Conservation (phyloP, 306 rosid species). For the Crataegus laevigata region DNA sequence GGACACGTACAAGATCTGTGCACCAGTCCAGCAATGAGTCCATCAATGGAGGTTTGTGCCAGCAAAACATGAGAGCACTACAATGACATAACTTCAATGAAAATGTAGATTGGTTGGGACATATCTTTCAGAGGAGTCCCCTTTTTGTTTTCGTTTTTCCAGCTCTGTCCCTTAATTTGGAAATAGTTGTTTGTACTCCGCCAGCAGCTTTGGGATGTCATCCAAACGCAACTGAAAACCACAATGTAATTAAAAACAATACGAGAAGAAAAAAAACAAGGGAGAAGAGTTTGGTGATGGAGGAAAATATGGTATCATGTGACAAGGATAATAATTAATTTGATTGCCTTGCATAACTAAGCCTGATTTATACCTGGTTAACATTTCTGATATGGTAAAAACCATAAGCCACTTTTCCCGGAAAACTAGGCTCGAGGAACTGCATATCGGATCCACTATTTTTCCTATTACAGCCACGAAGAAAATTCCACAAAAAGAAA, state of each 20-base stretch:
- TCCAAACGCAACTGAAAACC: conserved; percentile 71
- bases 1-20: not conserved
- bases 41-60: not conserved
- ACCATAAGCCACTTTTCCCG: conserved; percentile 33
- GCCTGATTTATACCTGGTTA: conserved; percentile 55
- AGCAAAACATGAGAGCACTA: not conserved
- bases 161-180: conserved; percentile 10
- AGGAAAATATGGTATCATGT: not conserved
- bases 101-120: not conserved
- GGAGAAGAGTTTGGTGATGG: not conserved
- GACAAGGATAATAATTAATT: not conserved
- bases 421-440: conserved; percentile 22
- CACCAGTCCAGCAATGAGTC: not conserved
- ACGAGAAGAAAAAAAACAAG: not conserved
- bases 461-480: conserved; percentile 29
- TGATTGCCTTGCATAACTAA: not conserved
- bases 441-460: conserved; percentile 37
- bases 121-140: not conserved
- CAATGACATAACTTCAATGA: not conserved
- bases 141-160: not conserved
- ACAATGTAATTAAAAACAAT: not conserved
- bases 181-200: conserved; percentile 58
- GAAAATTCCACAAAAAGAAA: not conserved
- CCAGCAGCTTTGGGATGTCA: conserved; percentile 73
- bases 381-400: conserved; percentile 65